Evolutionary conservation across 495 filamentous ascomycete genomes (phyloP).

Genomic region (Daldinia decipiens): DNA sequence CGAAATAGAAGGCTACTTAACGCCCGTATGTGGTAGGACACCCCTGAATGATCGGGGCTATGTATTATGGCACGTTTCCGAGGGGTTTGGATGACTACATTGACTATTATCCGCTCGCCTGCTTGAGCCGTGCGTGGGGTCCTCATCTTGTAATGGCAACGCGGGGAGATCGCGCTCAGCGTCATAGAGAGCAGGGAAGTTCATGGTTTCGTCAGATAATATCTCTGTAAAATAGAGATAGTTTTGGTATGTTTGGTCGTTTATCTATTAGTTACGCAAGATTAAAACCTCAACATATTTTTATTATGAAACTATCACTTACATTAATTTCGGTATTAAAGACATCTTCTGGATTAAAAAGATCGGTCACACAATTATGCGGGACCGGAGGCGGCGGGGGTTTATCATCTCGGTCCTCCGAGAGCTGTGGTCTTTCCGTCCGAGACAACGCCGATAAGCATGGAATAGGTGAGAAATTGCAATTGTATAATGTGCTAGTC

Average conservation of each 20-base stretch:
- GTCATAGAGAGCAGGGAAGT: background rate
- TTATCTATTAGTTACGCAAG: background rate
- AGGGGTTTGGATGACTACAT: no score
- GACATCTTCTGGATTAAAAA: background rate
- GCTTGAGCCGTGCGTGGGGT: background rate
- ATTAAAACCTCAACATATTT: background rate
- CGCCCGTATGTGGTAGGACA: no score
- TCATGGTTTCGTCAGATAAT: background rate
- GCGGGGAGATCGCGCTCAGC: background rate
- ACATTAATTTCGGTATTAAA: background rate
- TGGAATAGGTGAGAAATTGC: background rate
- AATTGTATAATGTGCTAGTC: background rate
- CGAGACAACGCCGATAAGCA: background rate
- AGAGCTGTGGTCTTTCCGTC: background rate
- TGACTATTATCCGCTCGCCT: background rate
- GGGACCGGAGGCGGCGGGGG: background rate
- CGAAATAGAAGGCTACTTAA: no score
- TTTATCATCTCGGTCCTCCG: background rate
- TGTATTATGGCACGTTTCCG: no score
- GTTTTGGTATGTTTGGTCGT: background rate
- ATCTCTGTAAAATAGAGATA: background rate
- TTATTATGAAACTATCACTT: background rate
- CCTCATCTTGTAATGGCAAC: background rate
- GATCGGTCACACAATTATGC: background rate
- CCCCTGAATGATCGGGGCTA: no score